Evolutionary conservation across 2,329 filamentous ascomycete species (phyloP), one percentile per base, ranked within the genome.

Genomic region (Fusarium poae): DNA sequence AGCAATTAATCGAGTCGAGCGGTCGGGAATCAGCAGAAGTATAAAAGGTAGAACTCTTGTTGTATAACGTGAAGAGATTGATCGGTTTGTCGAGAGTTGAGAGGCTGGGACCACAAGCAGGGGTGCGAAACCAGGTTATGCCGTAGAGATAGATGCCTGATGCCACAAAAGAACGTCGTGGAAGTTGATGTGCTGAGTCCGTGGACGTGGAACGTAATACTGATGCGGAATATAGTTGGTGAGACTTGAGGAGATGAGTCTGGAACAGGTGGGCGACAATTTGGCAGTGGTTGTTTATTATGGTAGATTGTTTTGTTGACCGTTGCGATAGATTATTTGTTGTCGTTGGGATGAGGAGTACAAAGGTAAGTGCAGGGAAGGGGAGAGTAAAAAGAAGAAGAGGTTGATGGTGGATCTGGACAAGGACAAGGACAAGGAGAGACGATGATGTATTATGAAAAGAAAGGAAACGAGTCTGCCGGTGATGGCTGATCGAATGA

Each of bases 91-190:
- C 62, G 52, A 54, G 49, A 45, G 46, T 62, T n/a, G 61, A 67
- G 53, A 51, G 53, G 57, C 68, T 69, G 67, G 62, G 65, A 58
- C 66, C 64, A 57, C 55, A 59, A 63, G 57, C 71, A 73, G 71
- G 71, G 71, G 57, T 72, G 42, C 55, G 34, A 65, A 62, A 67
- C 61, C 56, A 55, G 67, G 63, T 55, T 50, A 54, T 52, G 57
- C 43, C 30, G 54, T 50, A 42, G 25, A 60, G 57, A 54, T 62
- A 60, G 60, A 50, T 27, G 48, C 48, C 48, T 37, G 10, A 29
- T 63, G 59, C 56, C 53, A 57, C 57, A 46, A 44, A 37, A 58
- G 45, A 66, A 64, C 40, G 45, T 57, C 21, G 53, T 67, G 48
- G 25, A 51, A 65, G 67, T 57, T 46, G 50, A 57, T 43, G 34